phyloP scores from a whole-genome alignment of 2,329 filamentous ascomycete genomes.

The Sporothrix protearum region DNA sequence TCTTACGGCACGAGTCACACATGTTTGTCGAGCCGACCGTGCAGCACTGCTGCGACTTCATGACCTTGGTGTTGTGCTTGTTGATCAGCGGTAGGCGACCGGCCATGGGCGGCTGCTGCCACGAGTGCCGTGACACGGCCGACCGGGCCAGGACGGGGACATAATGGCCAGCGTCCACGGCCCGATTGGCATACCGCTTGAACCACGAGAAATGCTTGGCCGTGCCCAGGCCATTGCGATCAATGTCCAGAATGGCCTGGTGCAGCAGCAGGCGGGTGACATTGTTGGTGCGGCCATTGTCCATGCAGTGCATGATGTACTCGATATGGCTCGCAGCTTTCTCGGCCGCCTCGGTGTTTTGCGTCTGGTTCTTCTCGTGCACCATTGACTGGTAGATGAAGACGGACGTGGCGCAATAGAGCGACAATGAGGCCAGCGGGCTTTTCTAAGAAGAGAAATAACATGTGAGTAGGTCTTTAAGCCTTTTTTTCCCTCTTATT shows the following conservation, averaged over 20 bases:
- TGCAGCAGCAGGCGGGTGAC: conserved; percentile 81
- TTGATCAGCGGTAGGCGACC: conserved; percentile 42
- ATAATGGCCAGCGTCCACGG: conserved; percentile 33
- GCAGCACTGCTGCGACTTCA: conserved; percentile 9
- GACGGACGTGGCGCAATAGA: conserved; percentile 81
- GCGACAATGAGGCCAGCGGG: conserved; percentile 73
- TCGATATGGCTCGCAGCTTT: conserved; percentile 59
- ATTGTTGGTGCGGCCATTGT: conserved; percentile 66
- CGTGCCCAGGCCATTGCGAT: conserved; percentile 45
- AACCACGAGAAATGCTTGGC: conserved; percentile 22
- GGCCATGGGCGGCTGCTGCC: conserved; percentile 43
- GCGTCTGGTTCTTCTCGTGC: conserved; percentile 16
- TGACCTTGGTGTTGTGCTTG: conserved; percentile 3
- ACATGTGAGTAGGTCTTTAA: conserved; percentile 33
- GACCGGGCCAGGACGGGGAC: conserved; percentile 50
- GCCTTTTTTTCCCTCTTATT: no score
- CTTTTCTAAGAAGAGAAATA: conserved; percentile 52
- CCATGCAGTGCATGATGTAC: conserved; percentile 75
- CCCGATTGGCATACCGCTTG: conserved; percentile 34
- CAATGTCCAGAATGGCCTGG: conserved; percentile 78
- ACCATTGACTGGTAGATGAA: conserved; percentile 76
- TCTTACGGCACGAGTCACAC: conserved; percentile 6
- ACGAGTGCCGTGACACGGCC: conserved; percentile 42
- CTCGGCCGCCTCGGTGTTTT: conserved; percentile 25
- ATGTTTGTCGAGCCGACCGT: not conserved